Evolutionary conservation across 2,329 filamentous ascomycete species (phyloP).

Genomic region (Cladophialophora exuberans): DNA sequence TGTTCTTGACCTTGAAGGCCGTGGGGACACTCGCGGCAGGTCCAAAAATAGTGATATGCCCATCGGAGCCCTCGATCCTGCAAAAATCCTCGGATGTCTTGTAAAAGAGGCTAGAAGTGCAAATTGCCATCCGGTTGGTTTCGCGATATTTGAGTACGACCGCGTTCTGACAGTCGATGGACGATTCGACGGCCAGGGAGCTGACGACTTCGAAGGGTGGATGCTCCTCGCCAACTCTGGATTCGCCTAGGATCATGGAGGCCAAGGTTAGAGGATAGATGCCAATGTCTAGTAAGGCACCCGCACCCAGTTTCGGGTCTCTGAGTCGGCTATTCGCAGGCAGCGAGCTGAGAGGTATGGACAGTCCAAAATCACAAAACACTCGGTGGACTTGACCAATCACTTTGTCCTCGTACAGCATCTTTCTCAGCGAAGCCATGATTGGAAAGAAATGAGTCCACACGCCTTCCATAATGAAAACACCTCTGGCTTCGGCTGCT

Average conservation of each 20-base stretch:
- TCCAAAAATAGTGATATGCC: too few relatives aligned
- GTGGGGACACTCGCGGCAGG: conserved; percentile 7
- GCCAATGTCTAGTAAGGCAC: conserved; percentile 78
- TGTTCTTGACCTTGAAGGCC: conserved; percentile 19
- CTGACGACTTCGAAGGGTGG: conserved; percentile 69
- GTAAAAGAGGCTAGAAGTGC: too few relatives aligned
- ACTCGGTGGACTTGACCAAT: conserved; percentile 61
- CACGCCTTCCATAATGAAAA: conserved; percentile 72
- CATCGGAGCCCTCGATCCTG: too few relatives aligned
- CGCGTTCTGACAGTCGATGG: too few relatives aligned
- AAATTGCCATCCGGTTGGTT: too few relatives aligned
- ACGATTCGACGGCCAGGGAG: conserved; percentile 44
- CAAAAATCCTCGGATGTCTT: too few relatives aligned
- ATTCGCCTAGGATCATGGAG: conserved; percentile 85
- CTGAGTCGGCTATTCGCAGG: conserved; percentile 54
- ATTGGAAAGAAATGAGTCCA: conserved; percentile 89
- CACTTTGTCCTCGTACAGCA: conserved; percentile 52
- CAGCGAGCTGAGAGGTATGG: conserved; percentile 13
- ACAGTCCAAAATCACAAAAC: conserved; percentile 54
- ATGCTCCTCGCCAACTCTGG: conserved; percentile 61
- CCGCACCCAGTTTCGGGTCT: conserved; percentile 79
- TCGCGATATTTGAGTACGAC: too few relatives aligned
- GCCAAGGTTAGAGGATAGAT: conserved; percentile 90
- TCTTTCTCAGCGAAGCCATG: conserved; percentile 65
- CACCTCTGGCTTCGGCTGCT: conserved; percentile 70